Conservation (phyloP, 148 eudicot species). For the Camellia granthamiana region DNA sequence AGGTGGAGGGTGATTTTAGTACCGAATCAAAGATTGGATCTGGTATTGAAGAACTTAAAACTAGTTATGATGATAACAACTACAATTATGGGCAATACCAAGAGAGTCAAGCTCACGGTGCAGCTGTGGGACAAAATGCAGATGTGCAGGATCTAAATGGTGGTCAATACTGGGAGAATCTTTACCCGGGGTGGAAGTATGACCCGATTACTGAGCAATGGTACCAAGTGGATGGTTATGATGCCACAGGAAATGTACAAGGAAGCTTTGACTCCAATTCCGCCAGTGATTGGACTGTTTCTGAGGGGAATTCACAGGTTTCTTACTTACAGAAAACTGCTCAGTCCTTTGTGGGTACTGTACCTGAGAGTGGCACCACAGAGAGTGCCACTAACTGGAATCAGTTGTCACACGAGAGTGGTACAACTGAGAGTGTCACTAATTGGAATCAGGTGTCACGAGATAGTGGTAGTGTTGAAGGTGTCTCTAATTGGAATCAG, state of each 20-base stretch:
- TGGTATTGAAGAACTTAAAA: conserved; percentile 21
- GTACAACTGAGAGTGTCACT: conserved; percentile 37
- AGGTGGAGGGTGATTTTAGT: conserved; percentile 29
- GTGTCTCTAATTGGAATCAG: conserved; percentile 44
- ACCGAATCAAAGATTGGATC: conserved; percentile 26
- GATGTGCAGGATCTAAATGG: conserved; percentile 39
- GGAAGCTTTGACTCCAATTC: conserved; percentile 26
- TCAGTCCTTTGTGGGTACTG: conserved; percentile 38
- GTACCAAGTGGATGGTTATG: conserved; percentile 58
- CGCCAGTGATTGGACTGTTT: conserved; percentile 25
- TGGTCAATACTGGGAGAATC: conserved; percentile 64
- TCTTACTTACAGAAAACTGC: conserved; percentile 56
- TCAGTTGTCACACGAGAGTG: conserved; percentile 40
- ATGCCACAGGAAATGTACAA: conserved; percentile 34
- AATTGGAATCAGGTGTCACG: conserved; percentile 54
- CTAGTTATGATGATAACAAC: conserved; percentile 17
- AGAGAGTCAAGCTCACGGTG: conserved; percentile 27
- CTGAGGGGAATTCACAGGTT: conserved; percentile 33
- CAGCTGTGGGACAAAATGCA: conserved; percentile 33
- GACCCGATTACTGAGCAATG: conserved; percentile 71
- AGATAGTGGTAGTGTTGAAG: conserved; percentile 26
- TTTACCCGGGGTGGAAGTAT: conserved; percentile 82
- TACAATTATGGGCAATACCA: conserved; percentile 26
- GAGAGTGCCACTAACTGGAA: conserved; percentile 41
- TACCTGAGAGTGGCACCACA: conserved; percentile 38